phyloP scores from a whole-genome alignment of 768 basidiomycete species.

The Phanerodontia chrysosporium region DNA sequence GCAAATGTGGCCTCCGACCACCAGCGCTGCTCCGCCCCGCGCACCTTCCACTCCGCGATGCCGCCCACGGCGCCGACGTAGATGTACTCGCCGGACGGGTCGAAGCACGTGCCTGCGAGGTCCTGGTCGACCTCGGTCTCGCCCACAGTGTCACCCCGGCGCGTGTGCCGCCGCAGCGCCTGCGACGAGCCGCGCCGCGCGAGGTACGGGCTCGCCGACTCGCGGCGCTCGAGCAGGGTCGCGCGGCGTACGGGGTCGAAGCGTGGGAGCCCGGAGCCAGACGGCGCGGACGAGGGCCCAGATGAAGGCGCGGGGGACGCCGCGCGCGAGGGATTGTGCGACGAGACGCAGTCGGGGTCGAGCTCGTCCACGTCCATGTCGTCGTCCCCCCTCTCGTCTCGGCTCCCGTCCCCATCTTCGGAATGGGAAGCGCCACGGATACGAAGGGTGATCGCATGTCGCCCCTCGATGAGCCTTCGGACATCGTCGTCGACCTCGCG shows the following conservation, averaged over 20 bases:
- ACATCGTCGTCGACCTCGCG: constrained; percentile 52
- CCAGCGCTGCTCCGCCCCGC: constrained; percentile 71
- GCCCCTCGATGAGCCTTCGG: constrained; percentile 48
- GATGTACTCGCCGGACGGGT: constrained; percentile 60
- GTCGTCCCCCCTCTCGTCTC: constrained; percentile 34
- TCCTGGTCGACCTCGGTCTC: constrained; percentile 39
- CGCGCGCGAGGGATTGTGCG: constrained; percentile 42
- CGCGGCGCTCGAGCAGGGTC: constrained; percentile 19
- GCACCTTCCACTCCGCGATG: constrained; percentile 74
- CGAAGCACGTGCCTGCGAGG: constrained; percentile 71
- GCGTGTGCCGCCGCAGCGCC: constrained; percentile 11
- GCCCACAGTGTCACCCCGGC: background rate
- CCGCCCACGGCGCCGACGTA: constrained; percentile 65
- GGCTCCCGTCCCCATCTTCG: constrained; percentile 19
- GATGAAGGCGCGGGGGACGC: constrained; percentile 33
- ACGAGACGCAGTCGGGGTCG: constrained; percentile 51
- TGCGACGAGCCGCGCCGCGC: constrained; percentile 11
- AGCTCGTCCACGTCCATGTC: constrained; percentile 44
- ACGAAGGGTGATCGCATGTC: constrained; percentile 35
- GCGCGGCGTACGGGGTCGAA: constrained; percentile 20
- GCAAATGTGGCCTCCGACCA: constrained; percentile 52
- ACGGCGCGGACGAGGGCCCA: constrained; percentile 10
- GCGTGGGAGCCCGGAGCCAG: constrained; percentile 6
- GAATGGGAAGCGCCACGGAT: constrained; percentile 1
- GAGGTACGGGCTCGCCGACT: constrained; percentile 20